phyloP scores from a whole-genome alignment of 345 rosid species.

The Salix arbutifolia region DNA sequence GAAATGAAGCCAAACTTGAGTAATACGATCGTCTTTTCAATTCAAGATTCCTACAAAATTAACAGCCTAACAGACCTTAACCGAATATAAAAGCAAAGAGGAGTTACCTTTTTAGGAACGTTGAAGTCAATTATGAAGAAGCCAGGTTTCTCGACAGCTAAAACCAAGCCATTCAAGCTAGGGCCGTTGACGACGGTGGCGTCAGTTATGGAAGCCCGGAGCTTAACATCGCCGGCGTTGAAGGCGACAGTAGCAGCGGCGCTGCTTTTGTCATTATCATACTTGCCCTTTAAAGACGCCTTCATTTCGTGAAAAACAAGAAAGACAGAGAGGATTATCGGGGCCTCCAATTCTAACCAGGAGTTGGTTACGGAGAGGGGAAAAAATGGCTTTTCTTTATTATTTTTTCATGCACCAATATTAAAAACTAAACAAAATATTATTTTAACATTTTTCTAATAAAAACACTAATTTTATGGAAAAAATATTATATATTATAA shows the following conservation, averaged over 20 bases:
- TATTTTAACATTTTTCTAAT: too few species aligned
- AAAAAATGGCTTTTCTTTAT: too few species aligned
- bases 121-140: conserved; percentile 71
- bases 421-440: too few species aligned
- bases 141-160: conserved; percentile 81
- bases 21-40: neutral
- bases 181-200: conserved; percentile 80
- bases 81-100: neutral
- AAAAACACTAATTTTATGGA: too few species aligned
- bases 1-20: neutral
- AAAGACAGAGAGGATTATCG: conserved; percentile 11
- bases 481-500: too few species aligned
- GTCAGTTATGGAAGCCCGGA: conserved; percentile 75
- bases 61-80: neutral
- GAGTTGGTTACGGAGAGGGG: too few species aligned
- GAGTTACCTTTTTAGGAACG: conserved; percentile 67
- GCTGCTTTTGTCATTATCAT: conserved; percentile 48
- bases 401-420: too few species aligned
- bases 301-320: conserved; percentile 43
- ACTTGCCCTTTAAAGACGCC: conserved; percentile 74
- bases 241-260: conserved; percentile 49
- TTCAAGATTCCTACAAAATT: neutral
- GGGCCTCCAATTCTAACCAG: conserved; percentile 4
- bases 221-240: conserved; percentile 64
- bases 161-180: conserved; percentile 62